phyloP scores from a whole-genome alignment of 2,329 filamentous ascomycete species.

The Fusarium armeniacum region DNA sequence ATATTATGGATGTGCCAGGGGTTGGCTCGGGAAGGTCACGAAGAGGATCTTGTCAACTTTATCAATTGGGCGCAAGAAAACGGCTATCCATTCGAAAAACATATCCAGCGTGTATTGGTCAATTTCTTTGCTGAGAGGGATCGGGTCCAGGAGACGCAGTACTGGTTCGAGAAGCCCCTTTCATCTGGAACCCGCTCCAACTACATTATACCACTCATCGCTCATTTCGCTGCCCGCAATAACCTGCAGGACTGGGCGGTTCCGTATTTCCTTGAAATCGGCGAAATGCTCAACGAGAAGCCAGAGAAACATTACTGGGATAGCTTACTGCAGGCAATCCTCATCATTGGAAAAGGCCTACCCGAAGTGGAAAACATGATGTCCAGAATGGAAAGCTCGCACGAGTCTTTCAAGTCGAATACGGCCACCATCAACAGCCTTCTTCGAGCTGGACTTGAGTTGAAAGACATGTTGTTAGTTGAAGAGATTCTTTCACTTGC shows the following conservation, averaged over 20 bases:
- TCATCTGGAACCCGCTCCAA: slow-evolving; percentile 43
- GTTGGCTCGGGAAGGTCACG: slow-evolving; percentile 71
- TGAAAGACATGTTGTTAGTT: slow-evolving; percentile 77
- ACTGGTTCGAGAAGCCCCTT: slow-evolving; percentile 74
- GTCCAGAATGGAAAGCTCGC: slow-evolving; percentile 78
- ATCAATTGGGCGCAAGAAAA: slow-evolving; percentile 65
- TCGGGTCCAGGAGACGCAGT: slow-evolving; percentile 71
- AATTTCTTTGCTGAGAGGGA: slow-evolving; percentile 72
- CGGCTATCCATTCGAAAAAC: slow-evolving; percentile 60
- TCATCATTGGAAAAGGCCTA: slow-evolving; percentile 75
- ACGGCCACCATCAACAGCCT: slow-evolving; percentile 82
- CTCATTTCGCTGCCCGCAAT: slow-evolving; percentile 69
- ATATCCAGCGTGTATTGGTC: slow-evolving; percentile 69
- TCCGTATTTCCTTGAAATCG: slow-evolving; percentile 67
- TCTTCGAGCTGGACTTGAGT: slow-evolving; percentile 78
- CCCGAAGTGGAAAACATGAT: slow-evolving; percentile 65
- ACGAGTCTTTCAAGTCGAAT: slow-evolving; percentile 68
- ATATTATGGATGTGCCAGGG: slow-evolving; percentile 62
- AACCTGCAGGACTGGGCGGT: slow-evolving; percentile 73
- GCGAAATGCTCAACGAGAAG: slow-evolving; percentile 59
- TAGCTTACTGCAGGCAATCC: slow-evolving; percentile 79
- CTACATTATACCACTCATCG: slow-evolving; percentile 51
- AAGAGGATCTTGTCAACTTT: slow-evolving; percentile 70
- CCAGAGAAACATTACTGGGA: slow-evolving; percentile 75
- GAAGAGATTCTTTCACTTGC: slow-evolving; percentile 80